These are phyloP conservation scores for Tylopilus sp. DNA, from an alignment of 1,284 basidiomycete genomes.

Conservation along the genomic window DNA sequence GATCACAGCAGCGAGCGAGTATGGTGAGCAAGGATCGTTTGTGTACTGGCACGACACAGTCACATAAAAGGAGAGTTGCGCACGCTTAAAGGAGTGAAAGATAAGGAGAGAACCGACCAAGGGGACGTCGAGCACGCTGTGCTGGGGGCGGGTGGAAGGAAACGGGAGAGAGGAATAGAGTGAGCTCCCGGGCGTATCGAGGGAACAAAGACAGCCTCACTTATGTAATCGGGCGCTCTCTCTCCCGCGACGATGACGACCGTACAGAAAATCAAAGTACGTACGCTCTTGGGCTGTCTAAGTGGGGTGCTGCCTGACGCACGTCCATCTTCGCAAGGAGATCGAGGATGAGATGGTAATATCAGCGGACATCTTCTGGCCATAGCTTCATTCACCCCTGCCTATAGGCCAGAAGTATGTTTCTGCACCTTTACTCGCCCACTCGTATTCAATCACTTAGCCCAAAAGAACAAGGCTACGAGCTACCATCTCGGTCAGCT, in stretches of 20 bases:
- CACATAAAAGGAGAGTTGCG: slow-evolving; percentile 42
- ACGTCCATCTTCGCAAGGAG: slow-evolving; percentile 49
- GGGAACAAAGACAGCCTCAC: slow-evolving; percentile 5
- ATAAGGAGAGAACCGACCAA: slow-evolving; percentile 22
- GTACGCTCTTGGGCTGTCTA: slow-evolving; percentile 21
- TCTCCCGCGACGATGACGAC: slow-evolving; percentile 64
- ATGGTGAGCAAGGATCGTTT: slow-evolving; percentile 26
- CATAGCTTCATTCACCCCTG: slow-evolving; percentile 16
- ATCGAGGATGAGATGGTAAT: slow-evolving; percentile 95
- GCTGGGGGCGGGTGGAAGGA: too few relatives aligned
- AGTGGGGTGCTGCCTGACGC: slow-evolving; percentile 14
- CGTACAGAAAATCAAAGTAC: slow-evolving; percentile 85
- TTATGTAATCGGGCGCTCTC: slow-evolving; percentile 19
- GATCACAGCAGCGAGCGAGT: slow-evolving; percentile 32
- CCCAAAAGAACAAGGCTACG: slow-evolving; percentile 97
- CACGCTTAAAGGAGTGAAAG: slow-evolving; percentile 35
- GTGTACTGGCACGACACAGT: slow-evolving; percentile 57
- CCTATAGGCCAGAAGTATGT: slow-evolving; percentile 55
- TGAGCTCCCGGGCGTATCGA: neutral
- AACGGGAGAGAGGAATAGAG: slow-evolving; percentile 5
- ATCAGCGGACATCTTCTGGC: slow-evolving; percentile 9
- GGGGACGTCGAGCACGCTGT: slow-evolving; percentile 1
- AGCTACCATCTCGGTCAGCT: slow-evolving; percentile 96
- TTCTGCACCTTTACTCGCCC: slow-evolving; percentile 7
- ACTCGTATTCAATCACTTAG: slow-evolving; percentile 37